Evolutionary conservation across 2,329 filamentous ascomycete species (phyloP).

Genomic region (Fusarium sp.): DNA sequence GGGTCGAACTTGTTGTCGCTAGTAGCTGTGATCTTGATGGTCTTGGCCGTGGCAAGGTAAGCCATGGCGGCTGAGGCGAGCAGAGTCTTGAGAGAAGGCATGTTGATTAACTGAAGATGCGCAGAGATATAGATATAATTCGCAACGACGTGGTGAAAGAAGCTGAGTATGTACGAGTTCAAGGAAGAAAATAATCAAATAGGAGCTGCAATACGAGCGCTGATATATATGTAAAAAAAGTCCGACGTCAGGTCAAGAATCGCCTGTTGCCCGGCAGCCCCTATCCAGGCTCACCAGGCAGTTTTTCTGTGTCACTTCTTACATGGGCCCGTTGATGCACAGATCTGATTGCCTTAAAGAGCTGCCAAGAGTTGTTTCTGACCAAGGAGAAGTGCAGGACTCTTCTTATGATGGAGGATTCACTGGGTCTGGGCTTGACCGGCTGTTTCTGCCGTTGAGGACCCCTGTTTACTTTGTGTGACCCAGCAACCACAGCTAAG

Average conservation of each 20-base stretch:
- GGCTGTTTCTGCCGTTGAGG: conserved; percentile 6
- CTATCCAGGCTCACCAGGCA: neutral
- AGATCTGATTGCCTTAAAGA: conserved; percentile 10
- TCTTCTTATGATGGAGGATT: conserved; percentile 8
- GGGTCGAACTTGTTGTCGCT: conserved; percentile 51
- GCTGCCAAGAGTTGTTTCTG: conserved; percentile 15
- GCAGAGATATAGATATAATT: neutral
- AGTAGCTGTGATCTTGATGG: conserved; percentile 50
- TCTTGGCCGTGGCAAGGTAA: conserved; percentile 46
- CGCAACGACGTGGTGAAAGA: neutral
- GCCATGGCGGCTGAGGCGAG: conserved; percentile 43
- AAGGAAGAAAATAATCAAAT: neutral
- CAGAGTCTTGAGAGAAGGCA: conserved; percentile 47
- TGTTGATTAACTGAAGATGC: conserved; percentile 19
- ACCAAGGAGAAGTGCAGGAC: conserved; percentile 13
- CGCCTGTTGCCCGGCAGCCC: conserved; percentile 34
- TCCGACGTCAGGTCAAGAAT: conserved; percentile 6
- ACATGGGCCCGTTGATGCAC: conserved; percentile 13
- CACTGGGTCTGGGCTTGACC: conserved; percentile 6
- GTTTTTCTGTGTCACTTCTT: conserved; percentile 20
- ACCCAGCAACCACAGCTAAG: conserved; percentile 27
- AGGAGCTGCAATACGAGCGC: neutral
- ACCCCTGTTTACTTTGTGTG: conserved; percentile 19
- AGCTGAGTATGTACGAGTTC: neutral
- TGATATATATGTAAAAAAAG: conserved; percentile 14